Evolutionary conservation across 2,329 filamentous ascomycete species (phyloP).

Genomic region (Calonectria pteridis): DNA sequence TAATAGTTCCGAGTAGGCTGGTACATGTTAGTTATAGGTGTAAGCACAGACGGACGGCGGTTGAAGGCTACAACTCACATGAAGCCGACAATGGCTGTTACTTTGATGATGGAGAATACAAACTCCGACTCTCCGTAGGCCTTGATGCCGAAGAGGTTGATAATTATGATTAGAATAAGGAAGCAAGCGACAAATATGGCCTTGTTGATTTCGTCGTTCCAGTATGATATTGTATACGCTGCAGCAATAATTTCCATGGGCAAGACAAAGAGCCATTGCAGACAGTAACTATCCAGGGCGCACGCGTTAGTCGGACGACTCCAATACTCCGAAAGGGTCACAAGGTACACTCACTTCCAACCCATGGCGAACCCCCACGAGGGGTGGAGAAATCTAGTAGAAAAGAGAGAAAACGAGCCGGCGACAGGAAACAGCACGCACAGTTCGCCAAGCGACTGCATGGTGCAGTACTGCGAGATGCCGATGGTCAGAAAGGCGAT

Average conservation of each 20-base stretch:
- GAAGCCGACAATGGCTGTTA: constrained; percentile 87
- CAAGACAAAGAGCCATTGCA: constrained; percentile 87
- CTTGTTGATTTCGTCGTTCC: constrained; percentile 73
- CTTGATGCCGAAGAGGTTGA: constrained; percentile 90
- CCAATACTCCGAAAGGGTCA: neutral
- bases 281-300: constrained; percentile 73
- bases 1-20: constrained; percentile 84
- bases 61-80: constrained; percentile 63
- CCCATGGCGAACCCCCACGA: constrained; percentile 97
- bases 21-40: constrained; percentile 19
- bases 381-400: constrained; percentile 92
- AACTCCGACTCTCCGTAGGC: constrained; percentile 93
- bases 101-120: constrained; percentile 86
- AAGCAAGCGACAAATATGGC: constrained; percentile 88
- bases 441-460: constrained; percentile 91
- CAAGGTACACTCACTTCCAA: constrained; percentile 75
- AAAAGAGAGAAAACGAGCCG: constrained; percentile 91
- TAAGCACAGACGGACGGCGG: neutral
- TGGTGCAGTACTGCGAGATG: constrained; percentile 89
- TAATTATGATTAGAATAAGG: constrained; percentile 77
- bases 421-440: constrained; percentile 90
- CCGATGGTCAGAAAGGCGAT: constrained; percentile 83
- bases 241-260: constrained; percentile 90
- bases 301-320: neutral
- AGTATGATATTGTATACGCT: constrained; percentile 85